phyloP scores from a whole-genome alignment of 2,329 filamentous ascomycete genomes.

The Diaporthe sp. region DNA sequence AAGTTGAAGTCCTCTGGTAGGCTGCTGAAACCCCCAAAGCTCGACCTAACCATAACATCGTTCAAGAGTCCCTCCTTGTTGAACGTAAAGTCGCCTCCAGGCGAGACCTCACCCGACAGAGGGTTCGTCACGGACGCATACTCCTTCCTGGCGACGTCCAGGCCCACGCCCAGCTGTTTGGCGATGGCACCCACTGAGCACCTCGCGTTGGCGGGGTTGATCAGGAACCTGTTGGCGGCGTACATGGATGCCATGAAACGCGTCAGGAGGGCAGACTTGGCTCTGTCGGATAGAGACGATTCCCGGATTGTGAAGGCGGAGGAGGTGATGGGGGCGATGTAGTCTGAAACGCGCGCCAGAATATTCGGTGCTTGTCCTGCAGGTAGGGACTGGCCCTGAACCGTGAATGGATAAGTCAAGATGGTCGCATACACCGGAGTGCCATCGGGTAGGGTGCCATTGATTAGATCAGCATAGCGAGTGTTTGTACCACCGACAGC shows the following conservation, averaged over 20 bases:
- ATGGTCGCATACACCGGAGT: slow-evolving; percentile 44
- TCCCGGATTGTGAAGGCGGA: slow-evolving; percentile 40
- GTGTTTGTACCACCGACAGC: slow-evolving; percentile 42
- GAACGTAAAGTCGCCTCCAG: slow-evolving; percentile 41
- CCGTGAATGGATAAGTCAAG: slow-evolving; percentile 44
- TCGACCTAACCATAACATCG: slow-evolving; percentile 40
- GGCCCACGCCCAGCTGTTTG: slow-evolving; percentile 39
- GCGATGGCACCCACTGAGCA: slow-evolving; percentile 40
- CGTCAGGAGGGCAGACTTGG: slow-evolving; percentile 33
- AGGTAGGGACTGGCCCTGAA: slow-evolving; percentile 35
- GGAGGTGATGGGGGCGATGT: slow-evolving; percentile 39
- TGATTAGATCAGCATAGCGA: slow-evolving; percentile 42
- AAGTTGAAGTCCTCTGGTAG: slow-evolving; percentile 40
- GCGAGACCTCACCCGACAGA: slow-evolving; percentile 41
- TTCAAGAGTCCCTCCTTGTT: slow-evolving; percentile 42
- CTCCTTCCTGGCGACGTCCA: slow-evolving; percentile 39
- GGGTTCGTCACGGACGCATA: slow-evolving; percentile 40
- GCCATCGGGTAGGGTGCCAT: slow-evolving; percentile 41
- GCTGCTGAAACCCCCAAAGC: slow-evolving; percentile 42
- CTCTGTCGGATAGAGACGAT: slow-evolving; percentile 31
- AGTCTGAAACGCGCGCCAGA: slow-evolving; percentile 39
- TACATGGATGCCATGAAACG: slow-evolving; percentile 43
- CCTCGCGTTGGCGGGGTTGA: slow-evolving; percentile 34
- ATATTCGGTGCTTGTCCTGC: slow-evolving; percentile 38
- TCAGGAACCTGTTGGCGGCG: slow-evolving; percentile 42